Conservation (phyloP, 495 filamentous ascomycete genomes). For the Xylaria sp. region DNA sequence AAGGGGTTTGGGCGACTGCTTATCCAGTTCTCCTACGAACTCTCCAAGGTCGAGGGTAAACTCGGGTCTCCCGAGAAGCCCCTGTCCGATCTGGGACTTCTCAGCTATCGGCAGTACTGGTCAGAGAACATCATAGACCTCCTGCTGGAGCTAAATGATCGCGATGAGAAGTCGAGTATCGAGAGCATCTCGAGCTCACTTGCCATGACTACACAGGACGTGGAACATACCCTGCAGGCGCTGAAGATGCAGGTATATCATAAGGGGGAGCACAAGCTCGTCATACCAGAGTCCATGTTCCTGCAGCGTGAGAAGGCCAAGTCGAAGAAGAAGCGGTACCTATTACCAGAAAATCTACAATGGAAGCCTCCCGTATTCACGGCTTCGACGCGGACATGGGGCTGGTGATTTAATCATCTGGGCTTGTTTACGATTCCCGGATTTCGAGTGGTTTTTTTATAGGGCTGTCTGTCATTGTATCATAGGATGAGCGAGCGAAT, state of each 20-base stretch:
- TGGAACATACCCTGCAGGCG: conserved; percentile 89
- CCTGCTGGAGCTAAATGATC: conserved; percentile 67
- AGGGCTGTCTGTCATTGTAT: conserved; percentile 9
- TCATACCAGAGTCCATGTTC: conserved; percentile 72
- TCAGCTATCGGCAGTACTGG: conserved; percentile 97
- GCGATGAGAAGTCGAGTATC: conserved; percentile 74
- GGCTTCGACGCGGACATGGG: conserved; percentile 89
- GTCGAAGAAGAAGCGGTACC: conserved; percentile 71
- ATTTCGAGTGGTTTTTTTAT: neutral
- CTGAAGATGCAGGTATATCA: conserved; percentile 94
- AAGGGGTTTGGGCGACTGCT: conserved; percentile 91
- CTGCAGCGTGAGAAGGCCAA: conserved; percentile 76
- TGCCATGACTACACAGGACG: conserved; percentile 94
- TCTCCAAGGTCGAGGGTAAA: conserved; percentile 93
- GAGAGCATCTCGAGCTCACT: conserved; percentile 79
- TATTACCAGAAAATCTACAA: conserved; percentile 78
- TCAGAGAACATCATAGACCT: conserved; percentile 89
- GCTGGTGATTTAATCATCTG: conserved; percentile 67
- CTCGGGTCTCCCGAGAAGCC: conserved; percentile 96
- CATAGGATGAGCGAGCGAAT: conserved; percentile 1
- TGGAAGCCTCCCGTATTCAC: conserved; percentile 98
- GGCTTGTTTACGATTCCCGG: neutral
- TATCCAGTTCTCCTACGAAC: conserved; percentile 97
- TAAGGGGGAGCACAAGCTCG: conserved; percentile 92
- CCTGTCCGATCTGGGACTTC: conserved; percentile 87